These are phyloP conservation scores for Tagetes erecta DNA, from an alignment of 129 eudicot genomes.

Conservation along the genomic window DNA sequence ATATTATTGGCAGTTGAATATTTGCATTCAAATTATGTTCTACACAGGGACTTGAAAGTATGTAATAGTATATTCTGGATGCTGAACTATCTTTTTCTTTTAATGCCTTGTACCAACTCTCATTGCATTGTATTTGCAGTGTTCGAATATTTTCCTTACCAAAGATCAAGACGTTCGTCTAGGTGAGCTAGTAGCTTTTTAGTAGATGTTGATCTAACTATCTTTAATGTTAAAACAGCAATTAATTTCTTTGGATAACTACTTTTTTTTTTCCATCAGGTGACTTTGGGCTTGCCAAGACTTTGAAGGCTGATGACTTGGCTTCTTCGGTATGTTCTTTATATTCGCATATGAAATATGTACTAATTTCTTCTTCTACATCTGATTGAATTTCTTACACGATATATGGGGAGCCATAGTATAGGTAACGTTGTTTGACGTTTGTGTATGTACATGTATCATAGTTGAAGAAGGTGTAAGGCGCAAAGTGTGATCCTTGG, in stretches of 20 bases:
- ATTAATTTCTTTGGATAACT: background rate
- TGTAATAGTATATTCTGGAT: constrained; percentile 28
- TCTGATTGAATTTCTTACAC: constrained; percentile 4
- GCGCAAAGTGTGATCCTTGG: too few relatives aligned
- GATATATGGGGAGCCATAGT: constrained; percentile 4
- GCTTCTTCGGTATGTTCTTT: constrained; percentile 83
- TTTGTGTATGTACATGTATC: constrained; percentile 7
- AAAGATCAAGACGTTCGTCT: constrained; percentile 97
- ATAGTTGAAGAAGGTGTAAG: too few relatives aligned
- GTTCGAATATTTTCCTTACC: constrained; percentile 95
- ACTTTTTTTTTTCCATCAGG: constrained; percentile 46
- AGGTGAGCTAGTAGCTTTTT: constrained; percentile 51
- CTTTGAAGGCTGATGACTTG: constrained; percentile 96
- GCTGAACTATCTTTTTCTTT: constrained; percentile 19
- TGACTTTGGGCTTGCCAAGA: constrained; percentile 99
- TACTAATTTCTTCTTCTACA: constrained; percentile 17
- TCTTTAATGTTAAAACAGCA: background rate
- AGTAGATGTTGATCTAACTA: constrained; percentile 4
- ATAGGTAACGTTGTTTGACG: constrained; percentile 12
- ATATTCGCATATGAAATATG: constrained; percentile 22
- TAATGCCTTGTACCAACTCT: constrained; percentile 18
- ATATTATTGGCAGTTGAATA: constrained; percentile 91
- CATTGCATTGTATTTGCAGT: constrained; percentile 48
- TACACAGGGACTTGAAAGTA: constrained; percentile 95
- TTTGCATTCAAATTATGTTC: constrained; percentile 88